These are phyloP conservation scores for Fusarium sterilihyphosum DNA, from an alignment of 2,329 filamentous ascomycete genomes.

Conservation along the genomic window DNA sequence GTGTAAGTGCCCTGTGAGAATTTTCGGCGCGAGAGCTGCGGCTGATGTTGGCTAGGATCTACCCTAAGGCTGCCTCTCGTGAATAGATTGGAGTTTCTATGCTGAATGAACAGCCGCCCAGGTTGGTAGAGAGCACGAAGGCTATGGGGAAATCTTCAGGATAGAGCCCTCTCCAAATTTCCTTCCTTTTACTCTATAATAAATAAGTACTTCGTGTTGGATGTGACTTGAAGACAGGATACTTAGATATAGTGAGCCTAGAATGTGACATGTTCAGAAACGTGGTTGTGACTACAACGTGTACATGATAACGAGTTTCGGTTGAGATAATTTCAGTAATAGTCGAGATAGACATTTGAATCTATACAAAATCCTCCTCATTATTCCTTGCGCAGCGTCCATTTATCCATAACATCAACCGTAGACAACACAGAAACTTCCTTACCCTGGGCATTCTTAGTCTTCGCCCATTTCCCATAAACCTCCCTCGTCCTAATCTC, in stretches of 20 bases:
- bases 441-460: neutral
- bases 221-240: accelerated
- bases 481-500: neutral
- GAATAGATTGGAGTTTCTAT: neutral
- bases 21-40: neutral
- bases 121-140: neutral
- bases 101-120: neutral
- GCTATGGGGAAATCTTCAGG: accelerated
- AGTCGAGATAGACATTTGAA: accelerated
- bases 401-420: neutral
- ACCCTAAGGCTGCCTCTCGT: neutral
- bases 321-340: accelerated
- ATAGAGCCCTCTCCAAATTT: accelerated
- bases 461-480: neutral
- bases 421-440: neutral
- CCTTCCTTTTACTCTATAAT: too few relatives aligned
- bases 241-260: accelerated
- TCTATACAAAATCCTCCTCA: neutral
- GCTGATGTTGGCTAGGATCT: neutral
- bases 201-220: too few relatives aligned
- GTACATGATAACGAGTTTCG: neutral
- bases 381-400: neutral
- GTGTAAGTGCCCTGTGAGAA: neutral
- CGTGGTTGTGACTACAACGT: neutral
- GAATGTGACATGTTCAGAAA: too few relatives aligned